These are phyloP conservation scores for Chrysoporthe austroafricana DNA, from an alignment of 2,329 filamentous ascomycete species.

Conservation along the genomic window DNA sequence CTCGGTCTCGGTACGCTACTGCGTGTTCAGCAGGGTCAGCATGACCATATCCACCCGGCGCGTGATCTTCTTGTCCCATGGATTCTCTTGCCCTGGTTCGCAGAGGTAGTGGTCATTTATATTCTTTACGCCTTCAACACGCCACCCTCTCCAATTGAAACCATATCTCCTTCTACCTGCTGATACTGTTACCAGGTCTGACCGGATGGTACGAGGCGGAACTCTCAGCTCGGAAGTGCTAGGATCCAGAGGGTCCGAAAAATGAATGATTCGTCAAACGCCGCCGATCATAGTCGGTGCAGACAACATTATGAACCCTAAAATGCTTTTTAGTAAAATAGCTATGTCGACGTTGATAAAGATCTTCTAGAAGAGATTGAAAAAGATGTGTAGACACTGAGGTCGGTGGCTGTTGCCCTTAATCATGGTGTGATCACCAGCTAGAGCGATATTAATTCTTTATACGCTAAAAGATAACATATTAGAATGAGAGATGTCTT, in stretches of 20 bases:
- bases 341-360: neutral
- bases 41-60: conserved; percentile 49
- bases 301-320: neutral
- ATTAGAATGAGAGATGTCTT: too few species aligned
- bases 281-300: neutral
- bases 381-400: neutral
- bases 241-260: neutral
- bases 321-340: neutral
- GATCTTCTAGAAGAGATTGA: neutral
- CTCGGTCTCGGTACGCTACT: conserved; percentile 48
- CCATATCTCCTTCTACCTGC: neutral
- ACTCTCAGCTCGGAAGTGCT: neutral
- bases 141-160: neutral
- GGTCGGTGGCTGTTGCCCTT: neutral
- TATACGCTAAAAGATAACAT: neutral
- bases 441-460: neutral
- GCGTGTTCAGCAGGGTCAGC: conserved; percentile 47
- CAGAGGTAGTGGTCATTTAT: conserved; percentile 47
- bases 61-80: conserved; percentile 44
- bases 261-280: neutral
- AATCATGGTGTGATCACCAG: neutral
- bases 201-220: neutral
- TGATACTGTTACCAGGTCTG: too few species aligned
- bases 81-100: conserved; percentile 38
- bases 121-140: too few species aligned